Evolutionary conservation across 768 basidiomycete genomes (phyloP), one percentile per base, ranked within the genome.

Genomic region (Tulasnella calospora): DNA sequence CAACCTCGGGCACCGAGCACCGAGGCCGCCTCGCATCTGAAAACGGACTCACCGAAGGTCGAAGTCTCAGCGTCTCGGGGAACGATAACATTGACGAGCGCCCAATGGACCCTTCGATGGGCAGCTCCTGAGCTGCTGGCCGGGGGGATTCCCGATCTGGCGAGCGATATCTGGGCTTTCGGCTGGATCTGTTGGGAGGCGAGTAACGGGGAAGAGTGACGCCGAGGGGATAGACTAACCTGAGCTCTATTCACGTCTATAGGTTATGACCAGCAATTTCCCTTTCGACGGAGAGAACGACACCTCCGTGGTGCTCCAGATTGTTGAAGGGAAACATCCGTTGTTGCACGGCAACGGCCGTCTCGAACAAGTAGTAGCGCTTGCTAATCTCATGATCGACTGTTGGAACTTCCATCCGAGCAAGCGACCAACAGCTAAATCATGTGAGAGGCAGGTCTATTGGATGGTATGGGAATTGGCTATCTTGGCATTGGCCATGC

Each of bases 101-200:
- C 61, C 3, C 23, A 23, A 30, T 67, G 61, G 61, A 67, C 61
- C 61, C 61, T 67, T 30, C 3, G 61, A 35, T 67, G 61, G 61
- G 61, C 61, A 33, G 61, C 61, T 67, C 61, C 61, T 1, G 61
- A 67, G 61, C 30, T 67, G 27, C 61, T 67, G 27, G 30, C 9
- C 35, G 61, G 33, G 19, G 13, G 61, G 2, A 8, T 35, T 30
- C 61, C 61, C 3, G 33, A 35, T 67, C 13, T 67, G 61, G 61
- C 61, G 15, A 67, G 61, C 13, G 61, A 67, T 35, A 67, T 67
- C 61, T 67, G 61, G 61, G 61, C 61, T 15, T 67, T 67, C 30
- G 61, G 61, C 61, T 67, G 61, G 61, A 67, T 67, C 61, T 67
- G 61, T 27, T 67, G 61, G 61, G 61, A 67, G 30, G 61, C 35